Conservation (phyloP, 129 eudicot genomes). For the Saussurea involucrata region DNA sequence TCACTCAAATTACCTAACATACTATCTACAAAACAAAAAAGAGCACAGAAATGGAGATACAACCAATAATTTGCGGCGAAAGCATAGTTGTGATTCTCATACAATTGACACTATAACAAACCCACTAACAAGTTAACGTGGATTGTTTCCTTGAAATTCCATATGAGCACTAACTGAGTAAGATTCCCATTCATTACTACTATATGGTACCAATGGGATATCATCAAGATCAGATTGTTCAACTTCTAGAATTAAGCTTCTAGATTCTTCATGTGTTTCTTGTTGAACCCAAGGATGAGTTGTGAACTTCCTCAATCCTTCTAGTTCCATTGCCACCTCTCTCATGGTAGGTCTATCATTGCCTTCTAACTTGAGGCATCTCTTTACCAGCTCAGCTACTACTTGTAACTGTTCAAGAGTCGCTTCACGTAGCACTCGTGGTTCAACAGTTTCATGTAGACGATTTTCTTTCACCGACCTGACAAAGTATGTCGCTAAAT, state of each 20-base stretch:
- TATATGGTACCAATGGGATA: no score
- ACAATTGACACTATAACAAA: no score
- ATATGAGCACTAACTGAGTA: no score
- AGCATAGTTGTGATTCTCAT: no score
- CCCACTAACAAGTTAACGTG: not conserved
- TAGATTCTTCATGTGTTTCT: slow-evolving; percentile 13
- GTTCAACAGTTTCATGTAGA: slow-evolving; percentile 36
- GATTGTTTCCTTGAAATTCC: slow-evolving; percentile 9
- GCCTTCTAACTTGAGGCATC: slow-evolving; percentile 34
- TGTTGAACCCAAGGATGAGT: slow-evolving; percentile 44
- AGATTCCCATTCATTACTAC: no score
- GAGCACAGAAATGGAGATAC: no score
- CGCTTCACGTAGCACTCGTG: slow-evolving; percentile 36
- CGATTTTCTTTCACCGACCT: slow-evolving; percentile 36
- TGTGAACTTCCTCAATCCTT: slow-evolving; percentile 33
- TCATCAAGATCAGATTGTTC: no score
- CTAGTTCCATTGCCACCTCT: slow-evolving; percentile 51
- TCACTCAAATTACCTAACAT: no score
- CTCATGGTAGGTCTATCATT: slow-evolving; percentile 61
- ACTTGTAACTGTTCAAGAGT: slow-evolving; percentile 35
- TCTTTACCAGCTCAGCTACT: slow-evolving; percentile 32
- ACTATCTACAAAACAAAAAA: no score
- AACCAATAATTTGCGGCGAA: no score
- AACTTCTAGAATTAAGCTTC: slow-evolving; percentile 20
- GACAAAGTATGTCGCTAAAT: slow-evolving; percentile 37